Evolutionary conservation across 2,329 filamentous ascomycete genomes (phyloP).

Genomic region (Zymoseptoria pseudotritici): DNA sequence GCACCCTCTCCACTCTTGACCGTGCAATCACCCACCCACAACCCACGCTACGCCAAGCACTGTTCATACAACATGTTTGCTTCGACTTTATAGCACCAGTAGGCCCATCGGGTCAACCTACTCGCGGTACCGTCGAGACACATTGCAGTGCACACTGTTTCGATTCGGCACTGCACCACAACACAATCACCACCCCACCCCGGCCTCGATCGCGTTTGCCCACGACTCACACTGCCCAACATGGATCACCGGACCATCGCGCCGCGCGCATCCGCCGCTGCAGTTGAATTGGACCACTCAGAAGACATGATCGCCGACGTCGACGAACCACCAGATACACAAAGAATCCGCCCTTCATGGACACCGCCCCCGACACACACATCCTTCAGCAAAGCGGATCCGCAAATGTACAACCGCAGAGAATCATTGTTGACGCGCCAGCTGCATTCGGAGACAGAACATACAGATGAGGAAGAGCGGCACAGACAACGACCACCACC

Average conservation of each 20-base stretch:
- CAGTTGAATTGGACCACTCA: constrained; percentile 22
- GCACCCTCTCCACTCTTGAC: neutral
- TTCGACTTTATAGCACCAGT: constrained; percentile 13
- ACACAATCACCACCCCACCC: neutral
- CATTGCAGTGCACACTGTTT: neutral
- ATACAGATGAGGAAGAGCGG: constrained; percentile 33
- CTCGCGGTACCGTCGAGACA: neutral
- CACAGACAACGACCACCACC: constrained; percentile 14
- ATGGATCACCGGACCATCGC: constrained; percentile 13
- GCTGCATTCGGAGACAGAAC: constrained; percentile 51
- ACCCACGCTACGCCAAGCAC: neutral
- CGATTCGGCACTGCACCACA: neutral
- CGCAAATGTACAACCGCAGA: constrained; percentile 48
- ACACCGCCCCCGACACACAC: constrained; percentile 7
- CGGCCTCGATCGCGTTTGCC: neutral
- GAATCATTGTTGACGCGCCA: constrained; percentile 84
- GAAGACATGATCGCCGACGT: constrained; percentile 66
- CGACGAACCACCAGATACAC: constrained; percentile 78
- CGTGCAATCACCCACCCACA: neutral
- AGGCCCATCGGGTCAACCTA: constrained; percentile 12
- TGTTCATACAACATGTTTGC: constrained; percentile 9
- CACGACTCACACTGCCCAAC: neutral
- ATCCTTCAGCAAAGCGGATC: constrained; percentile 36
- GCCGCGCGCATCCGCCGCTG: constrained; percentile 13
- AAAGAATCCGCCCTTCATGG: constrained; percentile 4